These are phyloP conservation scores for Pleurotus pulmonarius DNA, from an alignment of 768 basidiomycete species.

Conservation along the genomic window DNA sequence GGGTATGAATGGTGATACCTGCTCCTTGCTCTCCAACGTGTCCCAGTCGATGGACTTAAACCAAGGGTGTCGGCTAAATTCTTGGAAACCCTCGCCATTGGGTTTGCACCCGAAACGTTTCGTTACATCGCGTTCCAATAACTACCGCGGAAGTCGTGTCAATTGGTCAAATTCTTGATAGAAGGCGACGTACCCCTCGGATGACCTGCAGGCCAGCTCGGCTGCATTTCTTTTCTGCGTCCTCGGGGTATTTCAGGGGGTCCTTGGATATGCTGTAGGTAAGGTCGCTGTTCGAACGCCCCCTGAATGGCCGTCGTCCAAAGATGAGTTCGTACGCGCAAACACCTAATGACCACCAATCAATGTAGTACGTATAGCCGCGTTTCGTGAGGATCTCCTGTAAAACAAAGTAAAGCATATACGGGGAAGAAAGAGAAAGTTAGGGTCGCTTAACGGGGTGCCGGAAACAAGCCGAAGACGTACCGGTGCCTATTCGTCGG, in stretches of 20 bases:
- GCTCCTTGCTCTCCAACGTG: slow-evolving; percentile 71
- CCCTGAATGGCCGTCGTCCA: slow-evolving; percentile 88
- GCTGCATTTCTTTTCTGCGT: slow-evolving; percentile 76
- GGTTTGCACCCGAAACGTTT: slow-evolving; percentile 83
- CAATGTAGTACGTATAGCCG: slow-evolving; percentile 91
- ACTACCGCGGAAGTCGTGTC: slow-evolving; percentile 35
- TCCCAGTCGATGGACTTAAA: slow-evolving; percentile 89
- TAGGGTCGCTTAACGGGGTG: background rate
- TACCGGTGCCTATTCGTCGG: slow-evolving; percentile 5
- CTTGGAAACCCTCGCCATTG: slow-evolving; percentile 74
- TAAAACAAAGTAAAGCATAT: slow-evolving; percentile 9
- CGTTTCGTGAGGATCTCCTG: slow-evolving; percentile 84
- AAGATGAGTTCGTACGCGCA: slow-evolving; percentile 92
- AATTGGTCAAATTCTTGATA: no score
- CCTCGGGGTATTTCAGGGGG: slow-evolving; percentile 84
- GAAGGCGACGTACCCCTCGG: slow-evolving; percentile 58
- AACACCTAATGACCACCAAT: slow-evolving; percentile 97
- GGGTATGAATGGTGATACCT: slow-evolving; percentile 82
- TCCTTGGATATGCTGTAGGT: slow-evolving; percentile 93
- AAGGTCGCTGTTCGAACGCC: slow-evolving; percentile 88
- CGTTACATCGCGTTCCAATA: slow-evolving; percentile 81
- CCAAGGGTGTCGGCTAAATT: slow-evolving; percentile 81
- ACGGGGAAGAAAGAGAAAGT: background rate
- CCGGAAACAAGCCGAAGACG: background rate
- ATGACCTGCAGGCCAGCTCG: slow-evolving; percentile 75